Conservation (phyloP, 495 filamentous ascomycete genomes). For the Aspergillus homomorphus region DNA sequence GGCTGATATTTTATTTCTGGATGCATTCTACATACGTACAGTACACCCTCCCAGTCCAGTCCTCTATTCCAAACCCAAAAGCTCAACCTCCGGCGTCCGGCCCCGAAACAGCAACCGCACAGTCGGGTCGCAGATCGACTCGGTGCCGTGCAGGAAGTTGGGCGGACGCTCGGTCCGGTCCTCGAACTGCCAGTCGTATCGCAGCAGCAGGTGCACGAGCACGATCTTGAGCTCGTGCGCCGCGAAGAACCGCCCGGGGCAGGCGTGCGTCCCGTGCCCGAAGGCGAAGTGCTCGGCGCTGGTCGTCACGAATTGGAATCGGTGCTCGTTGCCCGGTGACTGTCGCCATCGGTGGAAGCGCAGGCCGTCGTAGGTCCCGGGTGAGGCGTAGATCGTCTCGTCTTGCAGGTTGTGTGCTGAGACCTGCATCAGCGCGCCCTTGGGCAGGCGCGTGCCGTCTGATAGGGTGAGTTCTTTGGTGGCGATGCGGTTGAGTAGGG, state of each 20-base stretch:
- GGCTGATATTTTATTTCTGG: no score
- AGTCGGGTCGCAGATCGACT: conserved; percentile 28
- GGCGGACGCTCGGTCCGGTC: conserved; percentile 21
- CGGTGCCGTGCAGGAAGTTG: conserved; percentile 27
- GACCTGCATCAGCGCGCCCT: conserved; percentile 35
- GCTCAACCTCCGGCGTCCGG: conserved; percentile 28
- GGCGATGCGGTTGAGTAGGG: conserved; percentile 42
- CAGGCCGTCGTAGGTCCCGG: conserved; percentile 43
- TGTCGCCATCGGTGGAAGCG: conserved; percentile 47
- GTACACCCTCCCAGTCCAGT: no score
- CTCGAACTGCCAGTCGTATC: conserved; percentile 53
- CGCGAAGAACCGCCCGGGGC: conserved; percentile 54
- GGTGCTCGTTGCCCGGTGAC: conserved; percentile 38
- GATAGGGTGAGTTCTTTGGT: conserved; percentile 29
- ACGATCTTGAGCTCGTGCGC: conserved; percentile 47
- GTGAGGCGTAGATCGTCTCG: conserved; percentile 39
- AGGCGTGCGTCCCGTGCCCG: conserved; percentile 52
- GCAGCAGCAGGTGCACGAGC: conserved; percentile 44
- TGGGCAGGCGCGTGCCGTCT: conserved; percentile 33
- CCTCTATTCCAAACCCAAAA: conserved; percentile 19
- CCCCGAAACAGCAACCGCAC: conserved; percentile 32
- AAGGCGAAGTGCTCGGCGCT: conserved; percentile 43
- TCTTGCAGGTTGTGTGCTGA: conserved; percentile 36
- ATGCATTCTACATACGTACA: no score
- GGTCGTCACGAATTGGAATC: conserved; percentile 45